Percentiles rank a stretch among this genome's conserved stretches.
phyloP scores from a whole-genome alignment of 768 basidiomycete species.

The Roridomyces roridus region DNA sequence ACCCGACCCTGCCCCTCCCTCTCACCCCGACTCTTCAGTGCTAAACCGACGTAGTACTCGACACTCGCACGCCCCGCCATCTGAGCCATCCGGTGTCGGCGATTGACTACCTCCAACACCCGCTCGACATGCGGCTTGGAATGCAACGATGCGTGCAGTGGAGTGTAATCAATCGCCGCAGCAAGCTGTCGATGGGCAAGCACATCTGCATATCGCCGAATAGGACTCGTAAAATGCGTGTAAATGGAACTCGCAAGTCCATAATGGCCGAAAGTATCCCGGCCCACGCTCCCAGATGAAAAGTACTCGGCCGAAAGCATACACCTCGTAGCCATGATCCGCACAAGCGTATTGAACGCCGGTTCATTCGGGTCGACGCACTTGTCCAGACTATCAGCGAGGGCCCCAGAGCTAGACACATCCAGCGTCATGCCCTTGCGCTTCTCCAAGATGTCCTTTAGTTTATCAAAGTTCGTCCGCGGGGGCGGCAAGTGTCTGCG shows the following conservation, averaged over 20 bases:
- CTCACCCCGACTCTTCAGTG: slow-evolving; percentile 72
- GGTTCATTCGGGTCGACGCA: slow-evolving; percentile 86
- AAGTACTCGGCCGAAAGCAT: slow-evolving; percentile 99
- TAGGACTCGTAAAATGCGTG: slow-evolving; percentile 98
- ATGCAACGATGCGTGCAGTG: slow-evolving; percentile 88
- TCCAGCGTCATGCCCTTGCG: slow-evolving; percentile 84
- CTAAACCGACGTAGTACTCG: slow-evolving; percentile 96
- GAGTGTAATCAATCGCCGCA: slow-evolving; percentile 83
- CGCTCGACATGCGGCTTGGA: slow-evolving; percentile 90
- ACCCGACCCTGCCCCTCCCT: slow-evolving; percentile 49
- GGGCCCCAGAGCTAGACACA: slow-evolving; percentile 87
- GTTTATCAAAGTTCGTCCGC: slow-evolving; percentile 90
- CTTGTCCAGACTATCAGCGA: slow-evolving; percentile 86
- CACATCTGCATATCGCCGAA: slow-evolving; percentile 97
- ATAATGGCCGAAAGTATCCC: slow-evolving; percentile 95
- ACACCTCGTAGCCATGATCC: slow-evolving; percentile 98
- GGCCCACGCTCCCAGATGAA: slow-evolving; percentile 90
- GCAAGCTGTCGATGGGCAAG: slow-evolving; percentile 93
- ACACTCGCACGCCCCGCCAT: slow-evolving; percentile 97
- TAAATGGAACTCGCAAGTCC: slow-evolving; percentile 97
- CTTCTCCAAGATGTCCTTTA: slow-evolving; percentile 91
- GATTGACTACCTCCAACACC: slow-evolving; percentile 85
- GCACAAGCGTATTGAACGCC: slow-evolving; percentile 95
- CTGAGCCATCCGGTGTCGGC: slow-evolving; percentile 94
- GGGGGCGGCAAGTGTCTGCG: slow-evolving; percentile 95